Evolutionary conservation across 805 yeast species (phyloP), one percentile per base, ranked within the genome.

Genomic region (Candida lessepsii): DNA sequence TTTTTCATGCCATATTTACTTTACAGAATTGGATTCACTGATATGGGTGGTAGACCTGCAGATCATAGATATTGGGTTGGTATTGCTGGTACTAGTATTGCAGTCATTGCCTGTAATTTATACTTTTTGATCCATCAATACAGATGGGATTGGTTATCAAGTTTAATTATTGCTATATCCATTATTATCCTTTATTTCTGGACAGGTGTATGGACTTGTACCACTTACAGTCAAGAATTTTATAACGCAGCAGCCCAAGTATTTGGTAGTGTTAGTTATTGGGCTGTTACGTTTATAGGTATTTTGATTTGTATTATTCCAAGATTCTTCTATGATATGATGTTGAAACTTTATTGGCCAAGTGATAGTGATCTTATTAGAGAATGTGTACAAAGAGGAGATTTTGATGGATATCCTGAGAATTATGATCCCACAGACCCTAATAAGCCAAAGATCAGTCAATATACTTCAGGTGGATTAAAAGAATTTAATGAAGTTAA

Each of bases 341-440:
- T 72, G 29, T 72, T 66, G 46, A 77, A 75, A 44, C 54, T 79
- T 23, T 75, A 65, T 50, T 63, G 55, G 48, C 95, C 93, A 21
- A 71, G 66, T 41, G 93, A 86, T 60, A 63, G 81, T 44, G 91
- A 85, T 51, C 80, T 86, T 47, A 73, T 86, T 40, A 65, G 93
- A 52, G 93, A 86, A 60, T 75, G 86, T 61, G 81, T 78, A 49
- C 60, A 61, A 18, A 67, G 73, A 40, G 93, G 93, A 34, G 84
- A 81, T 49, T 85, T 75, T 51, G 79, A 69, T 43, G 78, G 73
- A 26, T 84, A 80, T 55, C 89, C 89, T 9, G 63, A 57, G 9
- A 72, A 76, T 39, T 85, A 82, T 56, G 95, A 85, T 57, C 95
- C 95, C 31, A 84, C 95, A 2, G 90, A 84, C 60, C 87, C 90